Conservation (phyloP, 768 basidiomycete species). For the Tylopilus plumbeoviolaceoides region DNA sequence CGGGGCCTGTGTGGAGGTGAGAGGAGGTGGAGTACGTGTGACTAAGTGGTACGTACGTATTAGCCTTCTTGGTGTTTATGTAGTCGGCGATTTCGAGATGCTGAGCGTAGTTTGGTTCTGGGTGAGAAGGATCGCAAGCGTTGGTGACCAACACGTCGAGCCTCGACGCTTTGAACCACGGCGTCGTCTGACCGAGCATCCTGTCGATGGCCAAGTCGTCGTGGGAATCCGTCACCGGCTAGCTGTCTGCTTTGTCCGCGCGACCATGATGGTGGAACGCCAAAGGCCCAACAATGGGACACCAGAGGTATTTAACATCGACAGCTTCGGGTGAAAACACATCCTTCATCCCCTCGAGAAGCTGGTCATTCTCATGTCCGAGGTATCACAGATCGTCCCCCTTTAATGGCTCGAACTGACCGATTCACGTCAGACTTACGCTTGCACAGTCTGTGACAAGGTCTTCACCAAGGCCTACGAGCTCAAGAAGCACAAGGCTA, state of each 20-base stretch:
- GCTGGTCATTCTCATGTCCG: conserved; percentile 22
- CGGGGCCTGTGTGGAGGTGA: conserved; percentile 58
- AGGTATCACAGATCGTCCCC: background rate
- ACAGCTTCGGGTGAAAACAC: background rate
- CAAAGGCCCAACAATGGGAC: conserved; percentile 1
- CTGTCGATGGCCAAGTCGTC: background rate
- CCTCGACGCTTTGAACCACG: conserved; percentile 55
- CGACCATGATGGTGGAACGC: too few species aligned
- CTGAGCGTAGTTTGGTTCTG: conserved; percentile 86
- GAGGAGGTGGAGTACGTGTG: background rate
- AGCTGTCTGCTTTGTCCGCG: conserved; percentile 5
- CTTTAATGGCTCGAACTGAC: background rate
- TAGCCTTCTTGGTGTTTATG: conserved; percentile 93
- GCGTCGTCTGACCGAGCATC: conserved; percentile 51
- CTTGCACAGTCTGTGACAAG: conserved; percentile 16
- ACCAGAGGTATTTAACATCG: conserved; percentile 13
- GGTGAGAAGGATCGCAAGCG: conserved; percentile 81
- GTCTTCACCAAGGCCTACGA: conserved; percentile 16
- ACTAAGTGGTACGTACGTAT: conserved; percentile 59
- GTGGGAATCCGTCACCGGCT: background rate
- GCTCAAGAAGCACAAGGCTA: conserved; percentile 21
- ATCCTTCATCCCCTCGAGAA: conserved; percentile 2
- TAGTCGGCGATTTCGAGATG: conserved; percentile 94
- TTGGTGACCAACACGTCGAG: conserved; percentile 72
- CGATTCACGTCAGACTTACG: background rate